Base-by-base conservation (phyloP, 208 protist genomes). In the Novymonas esmeraldas region DNA sequence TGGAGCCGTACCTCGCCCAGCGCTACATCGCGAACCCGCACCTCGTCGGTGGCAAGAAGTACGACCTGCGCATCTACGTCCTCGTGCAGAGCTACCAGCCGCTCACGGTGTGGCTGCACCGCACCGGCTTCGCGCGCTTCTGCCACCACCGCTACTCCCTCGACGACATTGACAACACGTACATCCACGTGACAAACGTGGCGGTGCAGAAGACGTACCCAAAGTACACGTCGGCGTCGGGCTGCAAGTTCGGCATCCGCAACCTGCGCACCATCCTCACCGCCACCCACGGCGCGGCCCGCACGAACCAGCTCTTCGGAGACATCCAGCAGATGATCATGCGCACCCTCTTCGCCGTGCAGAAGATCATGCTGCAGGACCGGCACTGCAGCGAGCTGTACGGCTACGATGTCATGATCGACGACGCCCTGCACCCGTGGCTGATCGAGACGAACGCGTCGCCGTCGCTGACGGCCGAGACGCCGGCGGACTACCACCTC, bases 131-230 rank as follows among this genome's bases (percentile, higher is more conserved):
- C 42, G 95, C 91, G 2, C 91, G 96, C 46, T 97, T 98, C 79
- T 91, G 87, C 74, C 92, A 97, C 49, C 90, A 95, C 57, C 86
- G 91, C 54, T 99, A 94, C 76, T 92, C 89, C 3, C 41, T 97
- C 33, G 84, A 90, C 41, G 91, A 97, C 63, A 94, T 97, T 44
- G 90, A 95, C 45, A 96, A 97, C 77, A 94, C 86, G 4, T 97
- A 94, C 67, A 92, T 99, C 36, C 98, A 99, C 67, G 90, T 99
- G 33, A 99, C 98, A 6, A 99, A 99, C 78, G 94, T 98, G 16
- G 97, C 97, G 22, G 94, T 99, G 63, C 97, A 99, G 76, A 98
- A 98, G 81, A 95, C 88, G 31, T 95, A 92, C 66, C 94, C 95
- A 3, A 97, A 96, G 57, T 98, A 97, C 78, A 86, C 86, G 10